phyloP scores from a whole-genome alignment of 345 rosid genomes.

The Eucalyptus sp. region DNA sequence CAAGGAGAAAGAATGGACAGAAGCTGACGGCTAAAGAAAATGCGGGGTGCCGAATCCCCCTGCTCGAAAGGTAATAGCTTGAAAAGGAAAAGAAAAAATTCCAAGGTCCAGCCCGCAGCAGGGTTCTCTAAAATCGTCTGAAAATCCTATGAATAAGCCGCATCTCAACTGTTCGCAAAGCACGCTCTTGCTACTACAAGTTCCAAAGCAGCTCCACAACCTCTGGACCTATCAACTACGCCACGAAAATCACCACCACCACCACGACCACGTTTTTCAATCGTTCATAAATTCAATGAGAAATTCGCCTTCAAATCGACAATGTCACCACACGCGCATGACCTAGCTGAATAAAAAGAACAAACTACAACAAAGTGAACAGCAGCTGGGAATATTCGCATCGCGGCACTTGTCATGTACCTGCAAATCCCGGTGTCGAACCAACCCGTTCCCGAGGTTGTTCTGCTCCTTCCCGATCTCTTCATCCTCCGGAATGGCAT shows the following conservation, averaged over 20 bases:
- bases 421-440: slow-evolving; percentile 35
- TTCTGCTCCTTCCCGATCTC: slow-evolving; percentile 46
- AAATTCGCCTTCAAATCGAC: neutral
- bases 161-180: neutral
- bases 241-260: neutral
- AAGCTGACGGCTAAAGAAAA: neutral
- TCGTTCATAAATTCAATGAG: neutral
- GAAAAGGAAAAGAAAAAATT: neutral
- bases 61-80: neutral
- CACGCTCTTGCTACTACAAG: neutral
- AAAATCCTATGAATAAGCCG: neutral
- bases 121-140: neutral
- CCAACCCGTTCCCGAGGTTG: slow-evolving; percentile 9
- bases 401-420: slow-evolving; percentile 5
- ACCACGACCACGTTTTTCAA: neutral
- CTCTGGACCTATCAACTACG: neutral
- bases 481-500: slow-evolving; percentile 85
- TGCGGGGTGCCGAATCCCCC: neutral
- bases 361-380: neutral
- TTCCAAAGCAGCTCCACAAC: neutral
- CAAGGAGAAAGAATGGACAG: neutral
- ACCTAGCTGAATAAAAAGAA: neutral
- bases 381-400: neutral
- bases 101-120: neutral
- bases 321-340: neutral